Evolutionary conservation across 495 filamentous ascomycete species (phyloP), one percentile per base, ranked within the genome.

Genomic region (Aspergillus cristatus): DNA sequence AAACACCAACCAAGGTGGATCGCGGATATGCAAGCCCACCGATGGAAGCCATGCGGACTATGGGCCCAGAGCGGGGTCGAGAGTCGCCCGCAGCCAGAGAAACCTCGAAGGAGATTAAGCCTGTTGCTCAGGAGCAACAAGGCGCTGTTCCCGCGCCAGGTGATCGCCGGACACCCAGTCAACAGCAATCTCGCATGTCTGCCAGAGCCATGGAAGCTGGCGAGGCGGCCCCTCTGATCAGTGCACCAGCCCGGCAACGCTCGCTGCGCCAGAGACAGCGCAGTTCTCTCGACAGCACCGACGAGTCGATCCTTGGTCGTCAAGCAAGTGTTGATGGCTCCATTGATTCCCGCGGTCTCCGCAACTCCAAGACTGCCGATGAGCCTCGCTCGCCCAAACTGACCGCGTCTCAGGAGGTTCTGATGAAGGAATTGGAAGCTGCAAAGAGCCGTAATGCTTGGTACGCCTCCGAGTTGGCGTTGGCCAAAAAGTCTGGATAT

Each of bases 391-490:
- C 65, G 13, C 67, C 67, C 7, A 48, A 57, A 25, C 38, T 71
- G 35, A 71, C 60, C 6, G 57, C 68, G 13, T 66, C 68, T 29
- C 67, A 72, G 40, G 67, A 72, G 51, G 62, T 69, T 0, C 51
- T 91, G 30, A 63, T 84, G 15, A 83, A 86, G 50, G 93, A 97
- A 44, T 71, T 99, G 4, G 88, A 97, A 51, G 63, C 76, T 3
- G 68, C 79, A 7, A 86, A 82, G 53, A 85, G 79, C 46, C 79
- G 82, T 16, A 97, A 94, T 57, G 88, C 90, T 1, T 99, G 91
- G 91, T 96, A 91, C 60, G 87, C 87, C 6, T 94, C 90, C 2
- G 91, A 99, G 58, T 64, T 99, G 18, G 85, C 91, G 12, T 60
- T 97, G 38, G 91, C 91, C 3, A 76, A 81, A 32, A 89, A 93